These are phyloP conservation scores for Hypoxylon sp. DNA, from an alignment of 2,329 filamentous ascomycete genomes.

Conservation along the genomic window DNA sequence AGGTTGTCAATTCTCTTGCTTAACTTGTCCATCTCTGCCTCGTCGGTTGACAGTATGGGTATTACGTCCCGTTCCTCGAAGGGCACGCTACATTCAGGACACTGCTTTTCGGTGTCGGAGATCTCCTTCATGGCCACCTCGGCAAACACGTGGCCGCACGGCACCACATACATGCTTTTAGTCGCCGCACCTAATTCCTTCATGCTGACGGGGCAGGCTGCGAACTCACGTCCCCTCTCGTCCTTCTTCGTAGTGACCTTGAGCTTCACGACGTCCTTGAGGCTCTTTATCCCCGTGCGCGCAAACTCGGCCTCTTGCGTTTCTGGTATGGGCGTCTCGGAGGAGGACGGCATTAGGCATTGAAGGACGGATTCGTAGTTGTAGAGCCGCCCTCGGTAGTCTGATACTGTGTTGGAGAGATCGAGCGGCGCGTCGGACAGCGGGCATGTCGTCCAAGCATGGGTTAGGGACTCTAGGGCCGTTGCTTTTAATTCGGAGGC, in stretches of 20 bases:
- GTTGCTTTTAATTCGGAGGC: slow-evolving; percentile 90
- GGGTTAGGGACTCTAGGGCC: slow-evolving; percentile 84
- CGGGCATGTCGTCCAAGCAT: slow-evolving; percentile 89
- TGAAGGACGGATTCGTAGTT: slow-evolving; percentile 91
- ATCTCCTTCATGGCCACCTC: slow-evolving; percentile 88
- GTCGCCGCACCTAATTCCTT: slow-evolving; percentile 85
- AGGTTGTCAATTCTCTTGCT: slow-evolving; percentile 77
- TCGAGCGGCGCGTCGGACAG: slow-evolving; percentile 84
- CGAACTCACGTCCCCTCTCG: slow-evolving; percentile 66
- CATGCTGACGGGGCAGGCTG: slow-evolving; percentile 88
- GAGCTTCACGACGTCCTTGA: slow-evolving; percentile 90
- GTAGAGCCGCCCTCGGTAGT: slow-evolving; percentile 87
- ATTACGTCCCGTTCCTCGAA: slow-evolving; percentile 84
- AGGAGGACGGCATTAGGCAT: slow-evolving; percentile 74
- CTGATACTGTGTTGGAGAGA: slow-evolving; percentile 81
- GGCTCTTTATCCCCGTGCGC: slow-evolving; percentile 76
- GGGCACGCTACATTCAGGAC: slow-evolving; percentile 80
- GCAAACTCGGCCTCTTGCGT: slow-evolving; percentile 58
- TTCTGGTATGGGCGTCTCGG: slow-evolving; percentile 68
- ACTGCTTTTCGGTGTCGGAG: slow-evolving; percentile 62
- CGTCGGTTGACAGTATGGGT: slow-evolving; percentile 80
- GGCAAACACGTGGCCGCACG: slow-evolving; percentile 95
- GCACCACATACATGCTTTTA: slow-evolving; percentile 90
- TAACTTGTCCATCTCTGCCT: slow-evolving; percentile 78
- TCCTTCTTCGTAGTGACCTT: slow-evolving; percentile 72